Percentiles rank a stretch among this genome's conserved stretches.
These are phyloP conservation scores for Bretschneidera sinensis DNA, from an alignment of 345 rosid species.

Conservation along the genomic window DNA sequence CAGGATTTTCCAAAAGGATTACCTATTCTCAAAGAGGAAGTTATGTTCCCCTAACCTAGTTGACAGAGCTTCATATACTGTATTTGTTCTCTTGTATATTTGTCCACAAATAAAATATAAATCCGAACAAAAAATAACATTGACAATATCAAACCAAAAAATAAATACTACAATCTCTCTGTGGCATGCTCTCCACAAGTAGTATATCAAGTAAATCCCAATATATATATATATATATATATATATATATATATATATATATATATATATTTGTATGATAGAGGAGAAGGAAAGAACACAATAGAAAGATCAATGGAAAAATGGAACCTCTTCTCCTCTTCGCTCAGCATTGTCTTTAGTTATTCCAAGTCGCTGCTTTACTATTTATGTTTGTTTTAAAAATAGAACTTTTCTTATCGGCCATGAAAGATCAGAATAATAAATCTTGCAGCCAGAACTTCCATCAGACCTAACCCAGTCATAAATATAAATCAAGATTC, in stretches of 20 bases:
- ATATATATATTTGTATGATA: background rate
- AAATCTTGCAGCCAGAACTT: constrained; percentile 47
- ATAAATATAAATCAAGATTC: no score
- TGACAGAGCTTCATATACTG: constrained; percentile 77
- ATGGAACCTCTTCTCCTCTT: constrained; percentile 68
- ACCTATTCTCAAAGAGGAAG: constrained; percentile 78
- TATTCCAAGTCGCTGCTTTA: constrained; percentile 74
- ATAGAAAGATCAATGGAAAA: constrained; percentile 8
- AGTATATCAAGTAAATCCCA: no score
- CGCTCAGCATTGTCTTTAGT: constrained; percentile 58
- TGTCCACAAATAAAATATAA: constrained; percentile 24
- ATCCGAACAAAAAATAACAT: background rate
- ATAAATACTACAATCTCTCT: no score
- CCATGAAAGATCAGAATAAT: constrained; percentile 91
- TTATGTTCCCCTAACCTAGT: constrained; percentile 64
- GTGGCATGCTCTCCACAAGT: no score
- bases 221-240: no score
- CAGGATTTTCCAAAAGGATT: constrained; percentile 9
- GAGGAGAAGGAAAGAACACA: background rate
- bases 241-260: no score
- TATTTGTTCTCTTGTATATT: constrained; percentile 69
- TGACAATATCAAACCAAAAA: no score
- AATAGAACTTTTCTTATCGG: constrained; percentile 64
- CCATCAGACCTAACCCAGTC: constrained; percentile 86
- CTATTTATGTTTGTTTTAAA: constrained; percentile 45